Conservation (phyloP, 2,329 filamentous ascomycete species). For the Reticulascus tulasneorum region DNA sequence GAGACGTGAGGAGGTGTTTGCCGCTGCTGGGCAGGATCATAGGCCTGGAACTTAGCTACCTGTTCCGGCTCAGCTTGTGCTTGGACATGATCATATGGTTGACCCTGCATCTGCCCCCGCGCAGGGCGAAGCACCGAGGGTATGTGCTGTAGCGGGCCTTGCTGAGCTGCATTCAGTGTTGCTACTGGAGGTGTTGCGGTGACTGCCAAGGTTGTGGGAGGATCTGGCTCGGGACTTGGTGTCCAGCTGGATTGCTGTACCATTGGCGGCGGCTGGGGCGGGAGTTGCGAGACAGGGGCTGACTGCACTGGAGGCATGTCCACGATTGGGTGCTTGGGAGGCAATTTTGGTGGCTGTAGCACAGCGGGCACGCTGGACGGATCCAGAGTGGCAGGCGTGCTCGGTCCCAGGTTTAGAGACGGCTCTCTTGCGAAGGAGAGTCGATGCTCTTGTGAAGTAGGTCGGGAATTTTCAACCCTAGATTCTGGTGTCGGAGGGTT, state of each 20-base stretch:
- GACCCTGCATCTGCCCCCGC: constrained; percentile 12
- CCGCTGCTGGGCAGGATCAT: too few species aligned
- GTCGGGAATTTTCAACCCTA: background rate
- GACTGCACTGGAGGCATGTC: background rate
- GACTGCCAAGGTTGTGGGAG: background rate
- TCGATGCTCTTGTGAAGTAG: constrained; percentile 7
- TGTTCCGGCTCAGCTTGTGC: too few species aligned
- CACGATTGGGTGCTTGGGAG: constrained; percentile 14
- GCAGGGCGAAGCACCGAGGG: constrained; percentile 26
- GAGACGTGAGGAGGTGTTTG: too few species aligned
- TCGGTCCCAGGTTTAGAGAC: constrained; percentile 18
- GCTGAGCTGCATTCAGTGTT: background rate
- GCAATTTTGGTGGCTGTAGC: constrained; percentile 19
- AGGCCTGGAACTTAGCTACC: too few species aligned
- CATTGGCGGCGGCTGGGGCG: background rate
- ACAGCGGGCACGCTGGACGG: constrained; percentile 18
- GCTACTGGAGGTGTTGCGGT: background rate
- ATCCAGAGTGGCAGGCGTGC: constrained; percentile 10
- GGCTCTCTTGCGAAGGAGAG: constrained; percentile 21
- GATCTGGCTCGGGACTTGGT: background rate
- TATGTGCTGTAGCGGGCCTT: constrained; percentile 13
- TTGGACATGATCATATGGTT: too few species aligned
- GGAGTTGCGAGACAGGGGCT: background rate
- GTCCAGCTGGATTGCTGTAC: background rate
- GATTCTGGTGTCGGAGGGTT: background rate